These are phyloP conservation scores for Ceratocystis smalleyi DNA, from an alignment of 2,329 filamentous ascomycete genomes.

Conservation along the genomic window DNA sequence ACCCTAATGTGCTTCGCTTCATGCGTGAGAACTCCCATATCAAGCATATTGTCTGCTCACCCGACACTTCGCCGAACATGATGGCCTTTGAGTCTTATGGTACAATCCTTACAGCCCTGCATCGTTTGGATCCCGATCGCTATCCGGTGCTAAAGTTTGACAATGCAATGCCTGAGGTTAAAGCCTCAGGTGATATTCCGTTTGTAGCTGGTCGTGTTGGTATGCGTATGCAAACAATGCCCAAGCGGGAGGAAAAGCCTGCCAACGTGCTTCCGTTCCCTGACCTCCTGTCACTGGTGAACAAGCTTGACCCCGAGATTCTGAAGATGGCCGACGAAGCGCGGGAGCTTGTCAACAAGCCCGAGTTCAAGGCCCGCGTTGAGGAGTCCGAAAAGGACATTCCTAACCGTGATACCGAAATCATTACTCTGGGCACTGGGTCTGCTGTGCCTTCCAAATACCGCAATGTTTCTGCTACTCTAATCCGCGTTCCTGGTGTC, in stretches of 20 bases:
- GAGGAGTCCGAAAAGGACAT: constrained; percentile 45
- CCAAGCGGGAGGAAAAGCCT: constrained; percentile 31
- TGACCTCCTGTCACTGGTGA: constrained; percentile 32
- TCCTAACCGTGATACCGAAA: constrained; percentile 59
- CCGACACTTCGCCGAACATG: constrained; percentile 60
- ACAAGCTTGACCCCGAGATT: constrained; percentile 29
- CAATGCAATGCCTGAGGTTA: constrained; percentile 29
- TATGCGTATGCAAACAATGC: constrained; percentile 32
- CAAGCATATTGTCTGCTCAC: constrained; percentile 63
- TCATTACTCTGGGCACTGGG: constrained; percentile 79
- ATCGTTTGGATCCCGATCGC: constrained; percentile 54
- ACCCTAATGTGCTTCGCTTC: constrained; percentile 51
- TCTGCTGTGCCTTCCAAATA: constrained; percentile 84
- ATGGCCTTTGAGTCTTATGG: constrained; percentile 54
- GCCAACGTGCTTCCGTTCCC: constrained; percentile 31
- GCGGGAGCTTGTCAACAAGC: constrained; percentile 26
- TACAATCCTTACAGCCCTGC: constrained; percentile 50
- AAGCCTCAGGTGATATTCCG: constrained; percentile 16
- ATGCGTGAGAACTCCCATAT: constrained; percentile 45
- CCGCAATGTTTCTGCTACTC: constrained; percentile 81
- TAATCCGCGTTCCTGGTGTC: constrained; percentile 66
- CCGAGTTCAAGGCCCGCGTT: constrained; percentile 34
- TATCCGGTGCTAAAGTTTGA: constrained; percentile 56
- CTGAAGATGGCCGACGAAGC: constrained; percentile 37
- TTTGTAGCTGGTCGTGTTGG: constrained; percentile 31